A percentile compares a stretch with the other conserved stretches of the same genome.
These are phyloP conservation scores for Somion occarium DNA, from an alignment of 1,284 basidiomycete genomes.

Conservation along the genomic window DNA sequence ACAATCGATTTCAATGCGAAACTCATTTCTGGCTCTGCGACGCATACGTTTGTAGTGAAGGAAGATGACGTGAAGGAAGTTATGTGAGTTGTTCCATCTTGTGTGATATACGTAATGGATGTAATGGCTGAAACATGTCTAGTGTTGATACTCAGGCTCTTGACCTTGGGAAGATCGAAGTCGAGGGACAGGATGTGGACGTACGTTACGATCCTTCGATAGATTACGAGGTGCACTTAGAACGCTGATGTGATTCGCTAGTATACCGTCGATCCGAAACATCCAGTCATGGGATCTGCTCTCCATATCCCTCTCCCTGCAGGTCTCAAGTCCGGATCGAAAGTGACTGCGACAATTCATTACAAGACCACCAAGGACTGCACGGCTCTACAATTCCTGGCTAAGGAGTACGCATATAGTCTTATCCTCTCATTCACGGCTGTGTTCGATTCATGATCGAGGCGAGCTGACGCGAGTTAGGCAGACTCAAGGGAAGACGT, in stretches of 20 bases:
- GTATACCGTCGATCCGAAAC: constrained; percentile 8
- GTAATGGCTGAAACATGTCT: too few species aligned
- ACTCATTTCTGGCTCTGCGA: constrained; percentile 70
- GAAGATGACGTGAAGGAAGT: constrained; percentile 61
- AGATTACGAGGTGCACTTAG: neutral
- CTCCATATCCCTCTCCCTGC: constrained; percentile 49
- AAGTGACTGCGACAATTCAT: constrained; percentile 52
- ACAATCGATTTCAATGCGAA: constrained; percentile 70
- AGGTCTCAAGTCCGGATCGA: constrained; percentile 37
- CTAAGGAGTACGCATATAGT: constrained; percentile 57
- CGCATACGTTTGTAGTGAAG: constrained; percentile 59
- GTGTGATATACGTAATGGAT: too few species aligned
- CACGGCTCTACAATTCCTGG: constrained; percentile 92
- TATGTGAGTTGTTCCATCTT: constrained; percentile 39
- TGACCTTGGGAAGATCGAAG: constrained; percentile 53
- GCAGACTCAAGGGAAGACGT: constrained; percentile 85
- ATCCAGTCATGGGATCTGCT: constrained; percentile 65
- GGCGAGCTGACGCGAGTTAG: too few species aligned
- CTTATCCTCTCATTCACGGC: neutral
- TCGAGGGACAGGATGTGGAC: constrained; percentile 45
- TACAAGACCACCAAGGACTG: constrained; percentile 78
- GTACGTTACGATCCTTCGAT: constrained; percentile 31
- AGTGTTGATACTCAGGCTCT: constrained; percentile 83
- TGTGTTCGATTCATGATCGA: too few species aligned
- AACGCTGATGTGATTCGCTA: constrained; percentile 5